Percentiles rank a stretch among this genome's conserved stretches.
Evolutionary conservation across 179 eudicot genomes (phyloP).

Genomic region (Actinidia polygama): DNA sequence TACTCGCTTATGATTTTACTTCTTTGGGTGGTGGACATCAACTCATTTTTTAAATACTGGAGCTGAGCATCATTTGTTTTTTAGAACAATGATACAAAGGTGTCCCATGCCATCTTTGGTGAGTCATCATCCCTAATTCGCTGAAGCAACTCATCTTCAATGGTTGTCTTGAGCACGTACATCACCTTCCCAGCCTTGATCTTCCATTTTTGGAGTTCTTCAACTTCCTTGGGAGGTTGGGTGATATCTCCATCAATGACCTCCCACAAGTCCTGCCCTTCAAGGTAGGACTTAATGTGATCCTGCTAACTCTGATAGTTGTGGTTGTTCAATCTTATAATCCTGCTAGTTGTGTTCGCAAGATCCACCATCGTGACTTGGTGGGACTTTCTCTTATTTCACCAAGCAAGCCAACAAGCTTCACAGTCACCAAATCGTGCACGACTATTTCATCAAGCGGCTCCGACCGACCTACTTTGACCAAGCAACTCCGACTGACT

Average conservation of each 20-base stretch:
- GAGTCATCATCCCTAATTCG: not conserved
- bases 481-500: too few species aligned
- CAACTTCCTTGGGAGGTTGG: not conserved
- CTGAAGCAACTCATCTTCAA: not conserved
- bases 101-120: too few species aligned
- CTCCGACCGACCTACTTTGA: not conserved
- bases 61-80: too few species aligned
- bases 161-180: not conserved
- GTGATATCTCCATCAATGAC: too few species aligned
- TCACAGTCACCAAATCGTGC: not conserved
- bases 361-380: too few species aligned
- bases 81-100: not conserved
- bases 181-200: not conserved
- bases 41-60: too few species aligned
- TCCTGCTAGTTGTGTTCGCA: too few species aligned
- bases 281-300: too few species aligned
- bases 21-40: too few species aligned
- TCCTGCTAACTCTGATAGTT: not conserved
- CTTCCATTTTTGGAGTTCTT: not conserved
- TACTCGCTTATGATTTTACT: too few species aligned
- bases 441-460: not conserved
- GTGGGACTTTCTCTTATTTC: not conserved
- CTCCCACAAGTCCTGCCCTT: too few species aligned
- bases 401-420: not conserved
- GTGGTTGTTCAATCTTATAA: not conserved